Percentiles rank a stretch among this genome's conserved stretches.
phyloP scores from a whole-genome alignment of 176 grass and related monocot genomes.

The Triticum monococcum region DNA sequence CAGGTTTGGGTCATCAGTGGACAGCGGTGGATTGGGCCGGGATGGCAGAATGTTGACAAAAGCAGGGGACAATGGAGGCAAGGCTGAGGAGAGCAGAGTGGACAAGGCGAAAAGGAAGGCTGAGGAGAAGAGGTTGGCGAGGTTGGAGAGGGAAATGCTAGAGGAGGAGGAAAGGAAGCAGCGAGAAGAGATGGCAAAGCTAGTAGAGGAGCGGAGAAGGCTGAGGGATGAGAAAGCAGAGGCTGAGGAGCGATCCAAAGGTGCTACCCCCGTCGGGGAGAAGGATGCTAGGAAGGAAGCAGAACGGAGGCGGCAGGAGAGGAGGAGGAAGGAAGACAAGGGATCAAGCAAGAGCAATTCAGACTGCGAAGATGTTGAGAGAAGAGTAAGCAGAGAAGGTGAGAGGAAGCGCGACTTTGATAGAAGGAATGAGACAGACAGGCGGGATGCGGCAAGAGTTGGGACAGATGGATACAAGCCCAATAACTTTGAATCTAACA shows the following conservation, averaged over 20 bases:
- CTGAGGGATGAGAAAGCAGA: conserved; percentile 81
- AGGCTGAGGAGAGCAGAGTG: conserved; percentile 61
- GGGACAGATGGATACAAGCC: conserved; percentile 42
- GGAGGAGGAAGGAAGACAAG: conserved; percentile 77
- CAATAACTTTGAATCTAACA: conserved; percentile 39
- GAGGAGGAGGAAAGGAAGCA: conserved; percentile 98
- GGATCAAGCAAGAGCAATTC: conserved; percentile 91
- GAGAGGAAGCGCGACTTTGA: conserved; percentile 54
- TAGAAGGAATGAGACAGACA: conserved; percentile 55
- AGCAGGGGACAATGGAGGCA: conserved; percentile 55
- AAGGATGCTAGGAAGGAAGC: conserved; percentile 62
- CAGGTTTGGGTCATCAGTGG: conserved; percentile 51
- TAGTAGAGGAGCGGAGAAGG: conserved; percentile 86
- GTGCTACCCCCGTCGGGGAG: conserved; percentile 57
- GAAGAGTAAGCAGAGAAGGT: conserved; percentile 48
- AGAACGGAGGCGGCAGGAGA: conserved; percentile 59
- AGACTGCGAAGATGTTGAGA: conserved; percentile 75
- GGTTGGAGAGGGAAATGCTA: conserved; percentile 87
- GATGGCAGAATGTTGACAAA: conserved; percentile 46
- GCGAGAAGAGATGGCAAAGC: conserved; percentile 75
- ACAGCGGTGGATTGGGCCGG: conserved; percentile 24
- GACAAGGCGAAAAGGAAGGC: conserved; percentile 86
- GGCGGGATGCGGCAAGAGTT: conserved; percentile 30
- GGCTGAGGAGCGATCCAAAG: conserved; percentile 72
- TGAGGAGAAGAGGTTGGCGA: conserved; percentile 78